phyloP scores from a whole-genome alignment of 1,284 basidiomycete species.

The Tilletia walkeri region DNA sequence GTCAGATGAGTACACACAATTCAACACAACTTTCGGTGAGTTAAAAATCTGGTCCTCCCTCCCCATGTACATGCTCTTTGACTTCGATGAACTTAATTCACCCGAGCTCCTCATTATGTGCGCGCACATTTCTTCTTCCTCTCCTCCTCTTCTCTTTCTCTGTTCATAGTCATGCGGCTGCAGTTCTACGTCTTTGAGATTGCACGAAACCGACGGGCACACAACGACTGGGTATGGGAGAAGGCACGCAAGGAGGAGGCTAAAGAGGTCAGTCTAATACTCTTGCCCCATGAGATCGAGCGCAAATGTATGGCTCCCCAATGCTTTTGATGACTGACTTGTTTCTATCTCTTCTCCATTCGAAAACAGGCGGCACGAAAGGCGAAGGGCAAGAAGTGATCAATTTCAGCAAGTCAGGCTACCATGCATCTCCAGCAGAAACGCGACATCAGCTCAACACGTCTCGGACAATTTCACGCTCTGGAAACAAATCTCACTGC shows the following conservation, averaged over 20 bases:
- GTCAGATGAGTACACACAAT: constrained; percentile 80
- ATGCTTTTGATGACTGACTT: neutral
- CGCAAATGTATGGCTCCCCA: constrained; percentile 14
- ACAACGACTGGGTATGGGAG: constrained; percentile 75
- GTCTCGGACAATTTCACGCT: too few species aligned
- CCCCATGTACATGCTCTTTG: too few species aligned
- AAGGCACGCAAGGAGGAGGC: constrained; percentile 37
- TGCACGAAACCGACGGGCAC: constrained; percentile 81
- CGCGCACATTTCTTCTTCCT: neutral
- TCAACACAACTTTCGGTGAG: constrained; percentile 90
- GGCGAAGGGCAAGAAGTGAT: constrained; percentile 36
- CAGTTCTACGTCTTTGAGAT: constrained; percentile 96
- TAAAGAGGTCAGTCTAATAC: constrained; percentile 23
- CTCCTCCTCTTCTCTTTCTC: constrained; percentile 22
- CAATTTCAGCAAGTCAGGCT: neutral
- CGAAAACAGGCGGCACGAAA: constrained; percentile 34
- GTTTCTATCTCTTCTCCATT: neutral
- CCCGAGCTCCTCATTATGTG: too few species aligned
- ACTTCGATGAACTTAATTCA: too few species aligned
- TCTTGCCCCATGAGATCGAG: neutral
- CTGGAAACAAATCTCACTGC: too few species aligned
- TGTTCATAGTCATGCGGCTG: constrained; percentile 55
- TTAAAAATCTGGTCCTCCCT: constrained; percentile 1
- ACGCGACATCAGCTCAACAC: too few species aligned
- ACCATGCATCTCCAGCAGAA: too few species aligned